Percentiles rank a stretch among this genome's conserved stretches.
Conservation (phyloP, 257 asterid genomes). For the Thymus quinquecostatus region DNA sequence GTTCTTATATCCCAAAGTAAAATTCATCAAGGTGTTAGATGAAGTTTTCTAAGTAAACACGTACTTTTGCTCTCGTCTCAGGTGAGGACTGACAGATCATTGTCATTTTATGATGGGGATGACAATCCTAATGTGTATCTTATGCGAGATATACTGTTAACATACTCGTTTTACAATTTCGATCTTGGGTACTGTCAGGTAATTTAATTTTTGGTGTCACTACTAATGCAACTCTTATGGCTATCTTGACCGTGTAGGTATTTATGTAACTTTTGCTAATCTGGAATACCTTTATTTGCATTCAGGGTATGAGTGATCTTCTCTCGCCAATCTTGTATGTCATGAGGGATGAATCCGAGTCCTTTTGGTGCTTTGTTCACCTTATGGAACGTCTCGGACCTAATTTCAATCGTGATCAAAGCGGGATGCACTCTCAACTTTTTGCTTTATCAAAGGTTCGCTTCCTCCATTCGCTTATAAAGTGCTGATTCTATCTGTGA, state of each 20-base stretch:
- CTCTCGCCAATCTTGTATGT: constrained; percentile 90
- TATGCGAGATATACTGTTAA: constrained; percentile 85
- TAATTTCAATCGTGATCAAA: constrained; percentile 96
- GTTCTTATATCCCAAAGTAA: constrained; percentile 4
- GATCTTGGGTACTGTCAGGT: constrained; percentile 99
- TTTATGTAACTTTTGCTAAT: constrained; percentile 26
- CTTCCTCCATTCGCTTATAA: constrained; percentile 11
- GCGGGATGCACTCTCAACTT: constrained; percentile 98
- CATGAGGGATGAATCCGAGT: constrained; percentile 85
- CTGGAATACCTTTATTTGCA: constrained; percentile 28
- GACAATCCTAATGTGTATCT: constrained; percentile 86
- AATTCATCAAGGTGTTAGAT: constrained; percentile 17
- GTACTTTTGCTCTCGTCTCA: constrained; percentile 36
- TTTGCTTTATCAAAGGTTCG: constrained; percentile 92
- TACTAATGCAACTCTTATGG: constrained; percentile 12
- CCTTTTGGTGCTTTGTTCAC: constrained; percentile 94
- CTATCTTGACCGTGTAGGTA: neutral
- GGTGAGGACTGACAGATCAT: constrained; percentile 97
- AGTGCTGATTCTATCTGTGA: constrained; percentile 7
- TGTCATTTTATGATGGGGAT: constrained; percentile 92
- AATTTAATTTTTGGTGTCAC: constrained; percentile 22
- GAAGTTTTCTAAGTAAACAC: constrained; percentile 14
- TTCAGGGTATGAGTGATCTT: constrained; percentile 99
- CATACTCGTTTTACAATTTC: constrained; percentile 98
- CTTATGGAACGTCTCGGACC: constrained; percentile 99